Percentiles rank a stretch among this genome's conserved stretches.
phyloP scores from a whole-genome alignment of 2,329 filamentous ascomycete genomes.

The Colletotrichum theobromicola region DNA sequence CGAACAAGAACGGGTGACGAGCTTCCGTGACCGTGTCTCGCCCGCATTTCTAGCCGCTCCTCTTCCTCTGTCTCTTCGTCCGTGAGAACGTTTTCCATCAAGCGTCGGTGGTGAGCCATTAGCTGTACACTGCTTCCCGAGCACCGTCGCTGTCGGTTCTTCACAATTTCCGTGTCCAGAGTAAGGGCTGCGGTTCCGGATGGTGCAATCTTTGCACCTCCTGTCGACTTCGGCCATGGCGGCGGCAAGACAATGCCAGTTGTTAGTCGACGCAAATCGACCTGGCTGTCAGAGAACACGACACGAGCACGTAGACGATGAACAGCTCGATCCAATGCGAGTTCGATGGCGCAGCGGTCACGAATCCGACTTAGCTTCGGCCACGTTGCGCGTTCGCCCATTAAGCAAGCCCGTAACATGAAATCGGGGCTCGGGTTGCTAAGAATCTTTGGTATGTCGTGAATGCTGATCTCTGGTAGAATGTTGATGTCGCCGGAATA shows the following conservation, averaged over 20 bases:
- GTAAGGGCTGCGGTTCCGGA: conserved; percentile 23
- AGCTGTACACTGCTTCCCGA: conserved; percentile 55
- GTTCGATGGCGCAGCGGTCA: conserved; percentile 87
- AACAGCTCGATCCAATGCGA: conserved; percentile 80
- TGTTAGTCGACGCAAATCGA: conserved; percentile 58
- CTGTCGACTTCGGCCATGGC: conserved; percentile 31
- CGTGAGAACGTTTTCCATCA: conserved; percentile 44
- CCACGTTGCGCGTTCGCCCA: conserved; percentile 89
- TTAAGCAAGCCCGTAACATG: conserved; percentile 78
- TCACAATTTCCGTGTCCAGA: conserved; percentile 31
- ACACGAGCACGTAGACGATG: conserved; percentile 71
- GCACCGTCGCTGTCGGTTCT: conserved; percentile 48
- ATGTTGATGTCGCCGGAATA: conserved; percentile 98
- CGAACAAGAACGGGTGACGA: conserved; percentile 32
- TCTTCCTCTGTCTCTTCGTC: conserved; percentile 51
- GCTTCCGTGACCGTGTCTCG: conserved; percentile 30
- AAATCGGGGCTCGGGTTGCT: conserved; percentile 87
- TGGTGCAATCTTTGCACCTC: conserved; percentile 19
- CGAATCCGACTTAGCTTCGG: conserved; percentile 84
- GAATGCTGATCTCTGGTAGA: conserved; percentile 76
- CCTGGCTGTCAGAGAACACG: conserved; percentile 71
- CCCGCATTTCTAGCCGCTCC: conserved; percentile 46
- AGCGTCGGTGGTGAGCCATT: conserved; percentile 37
- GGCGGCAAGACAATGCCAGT: conserved; percentile 30
- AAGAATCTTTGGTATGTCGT: conserved; percentile 77